A percentile compares a stretch with the other conserved stretches of the same genome.
Conservation (phyloP, 768 basidiomycete species). For the Amanita pseudoporphyria region DNA sequence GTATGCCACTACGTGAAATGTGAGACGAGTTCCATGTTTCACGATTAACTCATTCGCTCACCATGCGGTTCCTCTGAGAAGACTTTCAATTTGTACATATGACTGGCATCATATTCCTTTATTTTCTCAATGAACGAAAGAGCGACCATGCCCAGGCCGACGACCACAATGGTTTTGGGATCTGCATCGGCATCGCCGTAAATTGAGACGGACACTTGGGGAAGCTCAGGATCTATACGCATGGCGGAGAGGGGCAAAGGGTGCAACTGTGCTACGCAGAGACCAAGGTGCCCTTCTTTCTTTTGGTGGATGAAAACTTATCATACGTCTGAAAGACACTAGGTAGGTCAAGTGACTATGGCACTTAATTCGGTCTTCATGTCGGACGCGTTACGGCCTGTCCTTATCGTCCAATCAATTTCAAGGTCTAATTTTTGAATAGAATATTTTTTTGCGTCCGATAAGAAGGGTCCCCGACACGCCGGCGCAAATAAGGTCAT, state of each 20-base stretch:
- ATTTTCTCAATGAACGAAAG: constrained; percentile 5
- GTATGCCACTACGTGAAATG: neutral
- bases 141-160: constrained; percentile 6
- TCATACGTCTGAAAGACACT: too few relatives aligned
- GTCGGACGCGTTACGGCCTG: neutral
- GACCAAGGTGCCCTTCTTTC: neutral
- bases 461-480: too few relatives aligned
- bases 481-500: too few relatives aligned
- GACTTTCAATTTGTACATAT: neutral
- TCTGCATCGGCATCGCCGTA: neutral
- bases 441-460: neutral
- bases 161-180: constrained; percentile 2
- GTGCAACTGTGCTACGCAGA: neutral
- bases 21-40: neutral
- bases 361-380: too few relatives aligned
- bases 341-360: too few relatives aligned
- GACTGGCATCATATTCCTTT: neutral
- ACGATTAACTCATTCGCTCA: neutral
- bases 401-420: constrained; percentile 1
- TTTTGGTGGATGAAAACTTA: neutral
- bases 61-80: constrained; percentile 3
- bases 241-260: neutral
- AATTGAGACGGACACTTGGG: too few relatives aligned
- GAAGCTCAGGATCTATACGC: neutral
- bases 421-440: neutral